Percentiles rank a stretch among this genome's conserved stretches.
phyloP scores from a whole-genome alignment of 208 protist genomes.

The Leishmania martiniquensis region DNA sequence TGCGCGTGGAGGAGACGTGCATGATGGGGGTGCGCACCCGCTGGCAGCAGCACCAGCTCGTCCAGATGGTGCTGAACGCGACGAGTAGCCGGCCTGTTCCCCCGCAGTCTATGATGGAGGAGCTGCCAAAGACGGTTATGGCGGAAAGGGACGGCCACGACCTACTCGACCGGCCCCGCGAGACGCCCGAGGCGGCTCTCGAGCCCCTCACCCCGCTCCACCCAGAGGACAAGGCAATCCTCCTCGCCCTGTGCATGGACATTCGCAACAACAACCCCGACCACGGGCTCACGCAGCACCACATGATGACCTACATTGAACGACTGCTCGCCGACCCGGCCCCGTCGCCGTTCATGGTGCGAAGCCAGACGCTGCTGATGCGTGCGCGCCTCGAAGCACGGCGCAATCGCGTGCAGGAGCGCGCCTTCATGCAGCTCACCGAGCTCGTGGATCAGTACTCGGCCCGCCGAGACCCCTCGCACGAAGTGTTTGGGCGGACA shows the following conservation, averaged over 20 bases:
- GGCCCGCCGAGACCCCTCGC: slow-evolving; percentile 51
- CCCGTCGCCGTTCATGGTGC: slow-evolving; percentile 74
- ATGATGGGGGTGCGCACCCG: slow-evolving; percentile 92
- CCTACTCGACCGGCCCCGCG: slow-evolving; percentile 78
- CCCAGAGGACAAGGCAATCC: slow-evolving; percentile 84
- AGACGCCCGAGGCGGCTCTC: slow-evolving; percentile 43
- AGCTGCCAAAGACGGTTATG: slow-evolving; percentile 60
- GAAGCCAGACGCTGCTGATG: slow-evolving; percentile 74
- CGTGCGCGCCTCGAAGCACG: slow-evolving; percentile 76
- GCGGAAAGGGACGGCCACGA: slow-evolving; percentile 85
- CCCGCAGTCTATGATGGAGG: slow-evolving; percentile 28
- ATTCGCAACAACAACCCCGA: slow-evolving; percentile 90
- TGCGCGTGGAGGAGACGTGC: slow-evolving; percentile 73
- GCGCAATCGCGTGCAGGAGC: slow-evolving; percentile 81
- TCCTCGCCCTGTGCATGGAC: slow-evolving; percentile 86
- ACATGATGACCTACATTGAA: slow-evolving; percentile 92
- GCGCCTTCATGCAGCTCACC: slow-evolving; percentile 90
- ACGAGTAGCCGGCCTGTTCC: slow-evolving; percentile 42
- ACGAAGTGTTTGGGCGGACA: slow-evolving; percentile 51
- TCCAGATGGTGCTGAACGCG: slow-evolving; percentile 87
- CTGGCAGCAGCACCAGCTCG: slow-evolving; percentile 87
- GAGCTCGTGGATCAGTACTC: slow-evolving; percentile 88
- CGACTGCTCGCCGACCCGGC: slow-evolving; percentile 80
- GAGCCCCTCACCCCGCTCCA: slow-evolving; percentile 60
- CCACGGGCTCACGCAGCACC: slow-evolving; percentile 87